Percentiles rank a stretch among this genome's conserved stretches.
Conservation (phyloP, 495 filamentous ascomycete genomes). For the Penicillium arizonense region DNA sequence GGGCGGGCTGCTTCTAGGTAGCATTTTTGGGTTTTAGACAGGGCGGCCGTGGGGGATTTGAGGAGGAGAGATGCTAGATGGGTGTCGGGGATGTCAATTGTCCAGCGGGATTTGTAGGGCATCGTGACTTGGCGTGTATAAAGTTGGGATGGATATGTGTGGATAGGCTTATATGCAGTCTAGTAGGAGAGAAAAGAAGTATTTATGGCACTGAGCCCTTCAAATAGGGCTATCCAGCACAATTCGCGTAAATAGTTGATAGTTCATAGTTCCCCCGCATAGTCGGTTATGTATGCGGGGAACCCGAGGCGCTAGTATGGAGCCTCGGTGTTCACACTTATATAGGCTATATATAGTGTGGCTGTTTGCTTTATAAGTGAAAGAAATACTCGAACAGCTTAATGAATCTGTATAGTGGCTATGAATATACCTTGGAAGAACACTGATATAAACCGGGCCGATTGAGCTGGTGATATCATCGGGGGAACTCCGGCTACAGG, state of each 20-base stretch:
- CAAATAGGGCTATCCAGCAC: background rate
- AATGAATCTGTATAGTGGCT: background rate
- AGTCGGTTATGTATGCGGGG: constrained; percentile 28
- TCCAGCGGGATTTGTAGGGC: constrained; percentile 53
- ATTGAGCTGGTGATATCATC: no score
- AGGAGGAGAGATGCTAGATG: constrained; percentile 52
- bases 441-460: no score
- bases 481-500: no score
- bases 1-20: constrained; percentile 57
- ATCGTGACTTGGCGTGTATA: constrained; percentile 27
- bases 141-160: background rate
- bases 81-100: constrained; percentile 43
- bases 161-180: background rate
- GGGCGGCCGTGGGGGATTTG: constrained; percentile 41
- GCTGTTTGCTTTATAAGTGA: background rate
- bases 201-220: background rate
- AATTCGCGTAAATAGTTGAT: background rate
- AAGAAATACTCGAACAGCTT: no score
- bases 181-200: background rate
- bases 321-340: constrained; percentile 1
- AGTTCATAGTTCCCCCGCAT: constrained; percentile 23
- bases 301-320: constrained; percentile 1
- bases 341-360: background rate
- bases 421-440: background rate
- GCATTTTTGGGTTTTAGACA: constrained; percentile 40